Percentiles rank a stretch among this genome's conserved stretches.
Conservation (phyloP, 257 asterid genomes). For the Solanum dulcamara region DNA sequence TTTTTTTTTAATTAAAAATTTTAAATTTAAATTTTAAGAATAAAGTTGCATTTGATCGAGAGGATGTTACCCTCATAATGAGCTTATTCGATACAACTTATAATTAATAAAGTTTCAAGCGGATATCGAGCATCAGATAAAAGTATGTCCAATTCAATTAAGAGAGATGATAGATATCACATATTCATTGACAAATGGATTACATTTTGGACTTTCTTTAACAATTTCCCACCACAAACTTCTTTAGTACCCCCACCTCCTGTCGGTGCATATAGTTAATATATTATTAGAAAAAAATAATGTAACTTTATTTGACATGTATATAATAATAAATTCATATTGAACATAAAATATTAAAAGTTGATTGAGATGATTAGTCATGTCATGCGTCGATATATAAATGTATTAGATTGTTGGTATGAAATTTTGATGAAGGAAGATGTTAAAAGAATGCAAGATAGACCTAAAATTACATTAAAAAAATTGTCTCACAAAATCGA, state of each 20-base stretch:
- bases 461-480: not conserved
- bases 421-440: not conserved
- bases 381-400: not conserved
- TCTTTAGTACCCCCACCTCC: not conserved
- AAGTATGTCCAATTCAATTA: not conserved
- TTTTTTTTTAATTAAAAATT: not conserved
- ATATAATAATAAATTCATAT: not conserved
- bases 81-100: fast-evolving
- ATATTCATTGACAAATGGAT: not conserved
- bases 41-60: not conserved
- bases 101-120: fast-evolving
- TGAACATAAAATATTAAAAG: not conserved
- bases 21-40: fast-evolving
- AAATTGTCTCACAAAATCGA: not conserved
- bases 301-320: not conserved
- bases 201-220: not conserved
- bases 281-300: not conserved
- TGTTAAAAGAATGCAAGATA: not conserved
- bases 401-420: not conserved
- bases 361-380: not conserved
- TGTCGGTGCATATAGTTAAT: not conserved
- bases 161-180: not conserved
- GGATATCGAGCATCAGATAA: not conserved
- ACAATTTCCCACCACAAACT: not conserved
- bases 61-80: not conserved